Conservation (phyloP, 352 stramenopile species). For the Phytophthora macrochlamydospora region DNA sequence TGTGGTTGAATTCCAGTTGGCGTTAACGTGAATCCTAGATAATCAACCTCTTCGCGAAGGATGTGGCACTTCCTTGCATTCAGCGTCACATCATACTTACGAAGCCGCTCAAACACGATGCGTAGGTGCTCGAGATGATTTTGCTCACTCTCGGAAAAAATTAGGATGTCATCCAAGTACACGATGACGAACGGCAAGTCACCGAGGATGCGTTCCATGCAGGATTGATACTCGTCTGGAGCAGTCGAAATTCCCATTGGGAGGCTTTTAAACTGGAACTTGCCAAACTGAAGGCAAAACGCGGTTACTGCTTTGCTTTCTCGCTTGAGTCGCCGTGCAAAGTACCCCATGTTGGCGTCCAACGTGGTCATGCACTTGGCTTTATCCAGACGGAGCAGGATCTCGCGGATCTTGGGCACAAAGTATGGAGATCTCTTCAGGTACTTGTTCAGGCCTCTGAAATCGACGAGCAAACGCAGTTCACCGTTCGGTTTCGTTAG, state of each 20-base stretch:
- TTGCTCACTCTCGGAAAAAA: conserved; percentile 1
- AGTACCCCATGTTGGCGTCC: conserved; percentile 13
- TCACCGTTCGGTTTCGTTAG: background rate
- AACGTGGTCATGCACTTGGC: conserved; percentile 6
- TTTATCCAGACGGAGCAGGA: conserved; percentile 4
- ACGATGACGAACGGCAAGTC: conserved; percentile 6
- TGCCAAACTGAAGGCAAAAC: conserved; percentile 7
- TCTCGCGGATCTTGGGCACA: conserved; percentile 9
- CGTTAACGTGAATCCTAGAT: background rate
- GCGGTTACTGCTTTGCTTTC: background rate
- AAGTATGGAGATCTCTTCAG: conserved; percentile 1
- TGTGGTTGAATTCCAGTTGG: background rate
- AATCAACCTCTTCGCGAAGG: background rate
- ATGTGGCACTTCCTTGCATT: conserved; percentile 7
- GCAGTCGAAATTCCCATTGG: conserved; percentile 15
- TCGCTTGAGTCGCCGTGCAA: background rate
- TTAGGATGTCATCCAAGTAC: conserved; percentile 9
- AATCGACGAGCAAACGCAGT: conserved; percentile 4
- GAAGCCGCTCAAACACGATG: conserved; percentile 7
- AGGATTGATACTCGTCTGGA: conserved; percentile 13
- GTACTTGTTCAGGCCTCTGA: background rate
- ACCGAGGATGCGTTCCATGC: conserved; percentile 6
- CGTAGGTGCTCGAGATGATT: conserved; percentile 4
- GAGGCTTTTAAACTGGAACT: conserved; percentile 12
- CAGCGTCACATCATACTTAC: conserved; percentile 2